Conservation (phyloP, 495 filamentous ascomycete genomes). For the Daldinia caldariorum region DNA sequence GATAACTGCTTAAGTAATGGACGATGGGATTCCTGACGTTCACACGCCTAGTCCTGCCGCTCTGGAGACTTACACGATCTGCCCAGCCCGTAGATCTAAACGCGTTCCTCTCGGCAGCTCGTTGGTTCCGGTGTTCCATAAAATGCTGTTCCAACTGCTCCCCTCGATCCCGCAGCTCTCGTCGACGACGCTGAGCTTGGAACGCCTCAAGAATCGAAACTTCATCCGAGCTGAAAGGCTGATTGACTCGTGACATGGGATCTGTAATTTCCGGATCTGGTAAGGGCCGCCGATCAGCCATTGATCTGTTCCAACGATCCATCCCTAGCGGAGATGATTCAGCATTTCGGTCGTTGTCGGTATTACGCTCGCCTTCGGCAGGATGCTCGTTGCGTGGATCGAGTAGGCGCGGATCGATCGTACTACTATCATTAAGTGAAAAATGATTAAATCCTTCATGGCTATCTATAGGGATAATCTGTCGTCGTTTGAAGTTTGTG, state of each 20-base stretch:
- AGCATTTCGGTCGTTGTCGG: slow-evolving; percentile 4
- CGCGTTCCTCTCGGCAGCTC: slow-evolving; percentile 30
- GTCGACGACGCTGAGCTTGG: slow-evolving; percentile 57
- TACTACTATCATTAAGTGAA: slow-evolving; percentile 54
- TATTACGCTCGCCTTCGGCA: slow-evolving; percentile 41
- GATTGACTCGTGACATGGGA: slow-evolving; percentile 41
- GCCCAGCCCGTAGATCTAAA: slow-evolving; percentile 40
- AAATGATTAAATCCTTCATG: slow-evolving; percentile 65
- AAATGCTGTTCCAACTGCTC: slow-evolving; percentile 55
- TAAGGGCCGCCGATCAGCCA: slow-evolving; percentile 23
- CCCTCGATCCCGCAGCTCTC: slow-evolving; percentile 50
- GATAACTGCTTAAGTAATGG: neutral
- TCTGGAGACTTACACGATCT: slow-evolving; percentile 43
- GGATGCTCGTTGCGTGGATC: slow-evolving; percentile 51
- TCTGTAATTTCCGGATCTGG: slow-evolving; percentile 46
- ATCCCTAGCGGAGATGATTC: slow-evolving; percentile 27
- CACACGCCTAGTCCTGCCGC: neutral
- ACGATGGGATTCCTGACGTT: neutral
- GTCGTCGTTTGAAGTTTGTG: slow-evolving; percentile 76
- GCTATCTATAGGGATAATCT: slow-evolving; percentile 73
- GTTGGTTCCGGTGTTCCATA: slow-evolving; percentile 43
- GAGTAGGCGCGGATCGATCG: slow-evolving; percentile 62
- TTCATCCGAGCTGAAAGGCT: slow-evolving; percentile 58
- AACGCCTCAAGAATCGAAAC: slow-evolving; percentile 59
- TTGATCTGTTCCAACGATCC: slow-evolving; percentile 37